Base-by-base conservation (phyloP, 345 rosid species). In the Turritis glabra region DNA sequence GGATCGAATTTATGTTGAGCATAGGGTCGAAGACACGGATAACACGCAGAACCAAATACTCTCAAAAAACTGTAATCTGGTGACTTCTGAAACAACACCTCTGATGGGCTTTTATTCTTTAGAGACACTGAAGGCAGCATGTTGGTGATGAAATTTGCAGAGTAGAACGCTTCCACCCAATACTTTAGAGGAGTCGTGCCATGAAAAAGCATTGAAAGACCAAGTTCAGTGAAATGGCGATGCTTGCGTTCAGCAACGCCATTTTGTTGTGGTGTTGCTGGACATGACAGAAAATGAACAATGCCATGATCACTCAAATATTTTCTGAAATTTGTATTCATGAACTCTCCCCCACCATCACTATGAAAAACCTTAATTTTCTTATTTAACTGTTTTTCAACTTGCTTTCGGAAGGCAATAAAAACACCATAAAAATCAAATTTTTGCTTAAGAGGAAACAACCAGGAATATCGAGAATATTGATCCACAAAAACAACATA, bases 121-220 rank as follows among this genome's bases (percentile, higher is more conserved):
- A 32, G 1, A 0, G n/a, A 2, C 0, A 3, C 5, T 1, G 26
- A 58, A 0, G 63, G 63, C 0, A 58, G 10, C 0, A 58, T 0
- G 4, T 58, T 58, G 0, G 5, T 5, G 0, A 58, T 58, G 1
- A 35, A 58, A 3, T 56, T 56, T 0, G 64, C 44, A 0, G 64
- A 18, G 0, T 33, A 33, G 0, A 33, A 35, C 0, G 44, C 27
- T 6, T 58, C 64, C 0, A 58, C 64, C 43, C 64, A 58, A 12
- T 10, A 58, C 0, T 33, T 33, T 1, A 19, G 2, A 0, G 64
- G 64, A 1, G 17, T 35, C 0, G 12, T 32, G 7, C 63, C 11
- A 1, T 18, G 26, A 5, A 17, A 33, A 0, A 58, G 0, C 44
- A 58, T 32, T 0, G 44, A 1, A 0, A 58, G 44, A 4, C 63